These are phyloP conservation scores for Cryphonectria nitschkei DNA, from an alignment of 2,329 filamentous ascomycete species.

Conservation along the genomic window DNA sequence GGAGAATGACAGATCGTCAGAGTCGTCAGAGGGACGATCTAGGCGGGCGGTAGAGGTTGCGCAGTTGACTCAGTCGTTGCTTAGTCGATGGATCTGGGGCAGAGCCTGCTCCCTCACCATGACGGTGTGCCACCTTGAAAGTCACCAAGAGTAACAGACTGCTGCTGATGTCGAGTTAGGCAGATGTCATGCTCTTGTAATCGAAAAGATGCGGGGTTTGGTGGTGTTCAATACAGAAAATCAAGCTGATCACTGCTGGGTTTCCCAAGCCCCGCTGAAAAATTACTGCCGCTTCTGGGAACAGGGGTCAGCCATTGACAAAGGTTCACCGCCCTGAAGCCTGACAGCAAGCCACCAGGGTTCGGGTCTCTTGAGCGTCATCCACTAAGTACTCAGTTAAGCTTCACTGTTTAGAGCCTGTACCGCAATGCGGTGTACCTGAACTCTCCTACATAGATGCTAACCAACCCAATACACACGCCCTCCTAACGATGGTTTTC, in stretches of 20 bases:
- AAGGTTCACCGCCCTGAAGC: constrained; percentile 3
- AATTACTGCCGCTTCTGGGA: constrained; percentile 11
- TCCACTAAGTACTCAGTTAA: not conserved
- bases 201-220: not conserved
- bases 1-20: not conserved
- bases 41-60: not conserved
- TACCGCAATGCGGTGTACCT: not conserved
- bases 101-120: not conserved
- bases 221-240: not conserved
- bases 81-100: not conserved
- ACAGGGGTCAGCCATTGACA: constrained; percentile 2
- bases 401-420: not conserved
- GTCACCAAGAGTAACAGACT: too few species aligned
- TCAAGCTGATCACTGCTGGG: constrained; percentile 4
- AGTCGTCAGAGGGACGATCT: too few species aligned
- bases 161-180: not conserved
- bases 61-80: not conserved
- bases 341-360: not conserved
- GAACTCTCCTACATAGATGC: not conserved
- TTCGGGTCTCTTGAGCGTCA: not conserved
- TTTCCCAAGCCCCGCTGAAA: constrained; percentile 15
- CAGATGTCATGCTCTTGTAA: not conserved
- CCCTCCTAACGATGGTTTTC: not conserved
- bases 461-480: not conserved
- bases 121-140: not conserved